Percentiles rank a stretch among this genome's conserved stretches.
These are phyloP conservation scores for Phaeosphaeria sp. DNA, from an alignment of 2,329 filamentous ascomycete species.

Conservation along the genomic window DNA sequence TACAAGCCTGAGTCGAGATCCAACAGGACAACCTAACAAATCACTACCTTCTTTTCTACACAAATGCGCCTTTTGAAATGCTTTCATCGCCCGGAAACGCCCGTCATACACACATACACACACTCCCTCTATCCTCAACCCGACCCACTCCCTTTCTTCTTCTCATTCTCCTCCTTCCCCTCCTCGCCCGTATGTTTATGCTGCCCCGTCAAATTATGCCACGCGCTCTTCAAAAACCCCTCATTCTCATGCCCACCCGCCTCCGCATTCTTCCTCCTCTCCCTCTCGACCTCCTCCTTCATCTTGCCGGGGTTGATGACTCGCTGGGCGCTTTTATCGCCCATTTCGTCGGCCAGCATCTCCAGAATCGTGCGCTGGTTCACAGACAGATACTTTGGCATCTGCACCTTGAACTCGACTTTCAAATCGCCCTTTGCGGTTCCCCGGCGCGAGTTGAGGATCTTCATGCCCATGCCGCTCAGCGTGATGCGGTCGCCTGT, in stretches of 20 bases:
- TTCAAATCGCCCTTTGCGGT: constrained; percentile 79
- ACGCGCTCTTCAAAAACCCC: constrained; percentile 90
- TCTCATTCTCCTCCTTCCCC: constrained; percentile 27
- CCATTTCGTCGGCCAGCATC: constrained; percentile 96
- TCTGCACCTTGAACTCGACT: constrained; percentile 92
- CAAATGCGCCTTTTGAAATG: constrained; percentile 37
- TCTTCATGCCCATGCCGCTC: constrained; percentile 91
- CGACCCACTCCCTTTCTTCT: constrained; percentile 46
- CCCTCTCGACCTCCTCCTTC: constrained; percentile 26
- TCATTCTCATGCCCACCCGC: constrained; percentile 71
- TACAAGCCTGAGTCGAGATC: constrained; percentile 47
- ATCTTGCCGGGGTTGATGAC: constrained; percentile 81
- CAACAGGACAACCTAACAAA: constrained; percentile 11
- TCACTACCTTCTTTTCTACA: constrained; percentile 18
- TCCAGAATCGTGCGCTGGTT: constrained; percentile 94
- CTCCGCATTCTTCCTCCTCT: constrained; percentile 18
- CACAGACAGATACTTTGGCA: constrained; percentile 91
- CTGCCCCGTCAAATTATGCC: constrained; percentile 90
- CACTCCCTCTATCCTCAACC: constrained; percentile 17
- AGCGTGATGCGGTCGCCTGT: constrained; percentile 93
- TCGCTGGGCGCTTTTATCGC: constrained; percentile 87
- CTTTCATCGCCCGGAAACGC: constrained; percentile 29
- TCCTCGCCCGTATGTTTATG: constrained; percentile 41
- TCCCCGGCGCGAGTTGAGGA: constrained; percentile 65
- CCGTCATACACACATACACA: constrained; percentile 5